Conservation (phyloP, 2,329 filamentous ascomycete genomes). For the Colletotrichum aenigma region DNA sequence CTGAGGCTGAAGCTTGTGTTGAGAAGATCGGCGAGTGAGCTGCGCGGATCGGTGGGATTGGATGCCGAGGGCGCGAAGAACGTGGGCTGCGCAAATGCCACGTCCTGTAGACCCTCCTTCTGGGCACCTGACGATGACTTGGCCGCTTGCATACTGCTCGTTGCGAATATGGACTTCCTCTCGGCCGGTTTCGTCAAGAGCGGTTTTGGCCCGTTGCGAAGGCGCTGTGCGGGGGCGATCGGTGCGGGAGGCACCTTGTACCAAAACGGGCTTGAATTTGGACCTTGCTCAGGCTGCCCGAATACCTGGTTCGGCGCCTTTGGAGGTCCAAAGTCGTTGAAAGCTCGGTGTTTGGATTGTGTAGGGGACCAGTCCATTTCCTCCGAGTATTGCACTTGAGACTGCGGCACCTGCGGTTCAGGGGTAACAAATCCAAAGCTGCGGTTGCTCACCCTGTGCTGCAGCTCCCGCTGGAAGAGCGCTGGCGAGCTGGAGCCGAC, state of each 20-base stretch:
- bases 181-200: conserved; percentile 50
- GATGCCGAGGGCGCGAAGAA: conserved; percentile 57
- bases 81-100: conserved; percentile 62
- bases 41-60: conserved; percentile 41
- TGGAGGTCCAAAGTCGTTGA: conserved; percentile 48
- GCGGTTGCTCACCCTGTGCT: conserved; percentile 15
- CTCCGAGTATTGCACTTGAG: conserved; percentile 46
- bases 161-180: conserved; percentile 57
- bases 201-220: conserved; percentile 66
- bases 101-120: conserved; percentile 24
- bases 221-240: conserved; percentile 64
- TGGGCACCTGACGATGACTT: not conserved
- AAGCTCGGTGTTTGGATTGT: conserved; percentile 58
- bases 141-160: conserved; percentile 21
- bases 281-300: conserved; percentile 47
- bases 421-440: conserved; percentile 21
- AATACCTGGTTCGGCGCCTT: conserved; percentile 47
- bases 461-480: conserved; percentile 6
- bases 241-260: conserved; percentile 74
- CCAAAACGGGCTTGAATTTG: conserved; percentile 64
- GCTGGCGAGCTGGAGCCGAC: conserved; percentile 23
- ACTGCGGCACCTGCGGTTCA: conserved; percentile 19
- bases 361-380: conserved; percentile 80
- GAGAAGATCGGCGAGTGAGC: conserved; percentile 48
- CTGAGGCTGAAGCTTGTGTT: conserved; percentile 47